Percentiles rank a stretch among this genome's conserved stretches.
Evolutionary conservation across 1,284 basidiomycete species (phyloP).

Genomic region (Sanguinoderma infundibulare): DNA sequence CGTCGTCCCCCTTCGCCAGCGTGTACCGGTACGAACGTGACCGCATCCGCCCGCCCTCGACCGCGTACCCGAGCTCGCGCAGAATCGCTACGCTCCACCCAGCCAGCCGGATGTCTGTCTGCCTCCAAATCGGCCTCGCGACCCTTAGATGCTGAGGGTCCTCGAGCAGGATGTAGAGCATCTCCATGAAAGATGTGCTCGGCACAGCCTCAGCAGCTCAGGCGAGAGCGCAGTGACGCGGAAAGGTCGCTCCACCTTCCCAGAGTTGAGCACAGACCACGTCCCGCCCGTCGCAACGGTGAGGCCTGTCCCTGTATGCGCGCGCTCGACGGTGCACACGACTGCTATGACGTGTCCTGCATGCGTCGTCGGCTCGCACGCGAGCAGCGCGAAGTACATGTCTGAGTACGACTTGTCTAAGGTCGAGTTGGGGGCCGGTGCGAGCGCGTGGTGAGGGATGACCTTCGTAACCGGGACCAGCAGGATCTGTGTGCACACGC

Average conservation of each 20-base stretch:
- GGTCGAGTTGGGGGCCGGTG: no score
- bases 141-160: not conserved
- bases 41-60: not conserved
- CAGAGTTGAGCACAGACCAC: not conserved
- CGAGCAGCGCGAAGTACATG: conserved; percentile 3
- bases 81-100: not conserved
- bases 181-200: not conserved
- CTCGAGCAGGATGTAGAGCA: not conserved
- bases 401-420: not conserved
- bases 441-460: not conserved
- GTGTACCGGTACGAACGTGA: not conserved
- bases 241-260: not conserved
- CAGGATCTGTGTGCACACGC: not conserved
- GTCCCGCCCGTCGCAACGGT: not conserved
- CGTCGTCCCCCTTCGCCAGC: not conserved
- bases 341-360: conserved; percentile 1
- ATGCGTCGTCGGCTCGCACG: not conserved
- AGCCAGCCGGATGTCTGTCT: not conserved
- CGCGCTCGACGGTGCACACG: conserved; percentile 3
- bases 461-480: not conserved
- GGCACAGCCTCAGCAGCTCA: not conserved
- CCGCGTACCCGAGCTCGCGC: not conserved
- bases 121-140: not conserved
- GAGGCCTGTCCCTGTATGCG: not conserved
- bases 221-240: conserved; percentile 2